A percentile compares a stretch with the other conserved stretches of the same genome.
phyloP scores from a whole-genome alignment of 164 flowering plant species.

The Stephania cephalantha region DNA sequence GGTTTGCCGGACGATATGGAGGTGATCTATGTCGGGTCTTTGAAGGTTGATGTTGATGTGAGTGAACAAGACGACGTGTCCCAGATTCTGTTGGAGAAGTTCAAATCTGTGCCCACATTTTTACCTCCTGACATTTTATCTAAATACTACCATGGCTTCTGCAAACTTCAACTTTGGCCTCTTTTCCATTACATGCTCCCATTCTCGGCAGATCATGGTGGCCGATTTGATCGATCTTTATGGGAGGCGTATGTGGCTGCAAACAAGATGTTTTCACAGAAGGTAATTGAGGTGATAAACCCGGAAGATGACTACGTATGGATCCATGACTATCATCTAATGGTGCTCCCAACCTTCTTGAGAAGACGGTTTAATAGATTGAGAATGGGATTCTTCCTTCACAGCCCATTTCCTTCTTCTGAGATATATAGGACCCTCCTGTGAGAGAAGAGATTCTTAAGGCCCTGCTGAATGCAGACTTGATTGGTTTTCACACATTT shows the following conservation, averaged over 20 bases:
- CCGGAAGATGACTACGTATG: constrained; percentile 79
- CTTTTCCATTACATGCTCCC: constrained; percentile 86
- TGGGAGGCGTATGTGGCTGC: constrained; percentile 85
- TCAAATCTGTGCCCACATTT: constrained; percentile 71
- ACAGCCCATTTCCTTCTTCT: constrained; percentile 76
- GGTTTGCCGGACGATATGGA: constrained; percentile 79
- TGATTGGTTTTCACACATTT: constrained; percentile 79
- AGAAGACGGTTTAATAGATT: constrained; percentile 52
- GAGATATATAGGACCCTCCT: constrained; percentile 73
- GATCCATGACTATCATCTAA: constrained; percentile 81
- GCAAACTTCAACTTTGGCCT: constrained; percentile 75
- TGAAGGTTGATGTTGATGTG: constrained; percentile 51
- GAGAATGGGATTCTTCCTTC: constrained; percentile 73
- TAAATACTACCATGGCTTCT: constrained; percentile 63
- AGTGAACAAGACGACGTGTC: constrained; percentile 72
- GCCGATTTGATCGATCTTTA: constrained; percentile 53
- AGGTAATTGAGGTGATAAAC: constrained; percentile 66
- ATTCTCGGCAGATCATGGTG: constrained; percentile 49
- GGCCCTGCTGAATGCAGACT: constrained; percentile 57
- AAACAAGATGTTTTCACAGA: constrained; percentile 63
- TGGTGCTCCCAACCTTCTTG: constrained; percentile 73
- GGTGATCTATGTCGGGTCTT: constrained; percentile 64
- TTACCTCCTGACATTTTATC: constrained; percentile 48
- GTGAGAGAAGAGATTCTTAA: constrained; percentile 72
- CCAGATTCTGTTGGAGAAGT: constrained; percentile 52